Base-by-base conservation (phyloP, 2,329 filamentous ascomycete species). In the Cladorrhinum sp. region DNA sequence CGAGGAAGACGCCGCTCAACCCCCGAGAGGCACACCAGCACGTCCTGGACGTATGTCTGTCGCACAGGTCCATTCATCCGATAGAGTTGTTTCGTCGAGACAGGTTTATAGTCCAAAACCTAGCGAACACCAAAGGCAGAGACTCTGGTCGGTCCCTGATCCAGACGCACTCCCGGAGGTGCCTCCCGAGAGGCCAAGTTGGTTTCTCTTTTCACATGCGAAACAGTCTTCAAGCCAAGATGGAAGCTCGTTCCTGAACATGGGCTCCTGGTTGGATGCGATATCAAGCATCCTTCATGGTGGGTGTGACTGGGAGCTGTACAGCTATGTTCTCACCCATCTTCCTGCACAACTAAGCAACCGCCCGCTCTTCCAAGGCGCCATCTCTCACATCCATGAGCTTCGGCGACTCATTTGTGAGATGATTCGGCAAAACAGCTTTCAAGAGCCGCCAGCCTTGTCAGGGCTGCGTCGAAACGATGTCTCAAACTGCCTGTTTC, bases 331-430 rank as follows among this genome's bases (percentile, higher is more conserved):
- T 18, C 79, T 99, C 27, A 90, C 92, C 5, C 91, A 96, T 72
- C 78, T 97, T 9, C 90, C 92, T 1, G 89, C 91, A 25, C 93
- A 98, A 69, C 80, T 99, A 22, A 90, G 88, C 73, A 99, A 99
- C 68, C 92, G 95, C 70, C 88, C 91, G 12, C 80, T 98, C 13
- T 97, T 97, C 72, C 82, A 81, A 62, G 86, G 83, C 57, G 86
- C 91, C 5, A 85, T 91, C 38, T 81, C 85, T 2, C 87, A 96
- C 62, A 84, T 99, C 58, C 87, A 89, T 67, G 84, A 88, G 63
- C 78, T 98, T 13, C 85, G 93, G 63, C 86, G 83, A 61, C 79
- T 91, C 8, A 74, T 97, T 2, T 96, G 92, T 71, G 90, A 96
- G 61, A 89, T 96, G 71, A 85, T 98, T 62, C 88, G 89, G 65